A percentile compares a stretch with the other conserved stretches of the same genome.
Conservation (phyloP, 225 moss, liverwort and hornwort species). For the Pseudoscleropodium purum region DNA sequence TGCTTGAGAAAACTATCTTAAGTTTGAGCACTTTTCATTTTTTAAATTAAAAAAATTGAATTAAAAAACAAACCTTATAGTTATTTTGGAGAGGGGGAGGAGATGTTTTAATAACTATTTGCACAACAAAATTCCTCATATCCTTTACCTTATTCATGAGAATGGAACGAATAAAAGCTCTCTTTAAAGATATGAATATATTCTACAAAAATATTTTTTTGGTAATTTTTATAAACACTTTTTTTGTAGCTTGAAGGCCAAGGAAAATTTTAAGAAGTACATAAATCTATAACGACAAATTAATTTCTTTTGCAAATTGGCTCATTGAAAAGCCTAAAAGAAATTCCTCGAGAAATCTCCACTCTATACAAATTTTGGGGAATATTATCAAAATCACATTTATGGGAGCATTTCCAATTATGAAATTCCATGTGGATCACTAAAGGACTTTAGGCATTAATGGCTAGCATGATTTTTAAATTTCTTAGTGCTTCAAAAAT, state of each 20-base stretch:
- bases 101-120: fast-evolving
- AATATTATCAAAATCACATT: background rate
- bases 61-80: background rate
- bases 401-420: background rate
- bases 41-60: background rate
- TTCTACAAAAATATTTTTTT: background rate
- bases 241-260: fast-evolving
- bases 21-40: too few relatives aligned
- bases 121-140: background rate
- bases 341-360: fast-evolving
- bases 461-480: fast-evolving
- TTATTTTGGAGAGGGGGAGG: too few relatives aligned
- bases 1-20: background rate
- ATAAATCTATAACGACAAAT: background rate
- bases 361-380: too few relatives aligned
- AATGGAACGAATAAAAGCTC: background rate
- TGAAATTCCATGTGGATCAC: too few relatives aligned
- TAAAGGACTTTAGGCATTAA: background rate
- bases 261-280: fast-evolving
- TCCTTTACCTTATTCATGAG: too few relatives aligned
- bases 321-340: background rate
- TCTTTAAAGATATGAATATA: background rate
- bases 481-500: background rate
- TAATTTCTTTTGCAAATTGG: background rate
- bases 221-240: too few relatives aligned